These are phyloP conservation scores for Hypomyces rosellus DNA, from an alignment of 2,329 filamentous ascomycete genomes.

Conservation along the genomic window DNA sequence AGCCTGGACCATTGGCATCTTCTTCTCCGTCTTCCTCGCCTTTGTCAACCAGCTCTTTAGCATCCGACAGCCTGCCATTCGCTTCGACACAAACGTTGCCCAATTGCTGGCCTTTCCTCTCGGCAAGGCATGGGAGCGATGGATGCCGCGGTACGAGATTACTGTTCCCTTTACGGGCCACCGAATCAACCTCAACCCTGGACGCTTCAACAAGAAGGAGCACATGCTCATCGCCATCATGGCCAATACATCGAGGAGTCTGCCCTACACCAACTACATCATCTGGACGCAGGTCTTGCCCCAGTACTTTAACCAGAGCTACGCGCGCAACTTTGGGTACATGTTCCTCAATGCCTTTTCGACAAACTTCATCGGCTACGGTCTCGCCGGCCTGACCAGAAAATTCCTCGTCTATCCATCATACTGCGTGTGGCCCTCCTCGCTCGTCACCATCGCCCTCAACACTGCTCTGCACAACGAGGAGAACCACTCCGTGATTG, in stretches of 20 bases:
- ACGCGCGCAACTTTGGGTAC: neutral
- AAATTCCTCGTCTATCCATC: conserved; percentile 31
- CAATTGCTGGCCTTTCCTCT: conserved; percentile 35
- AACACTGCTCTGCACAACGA: conserved; percentile 22
- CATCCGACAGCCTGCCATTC: conserved; percentile 34
- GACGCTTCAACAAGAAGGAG: conserved; percentile 48
- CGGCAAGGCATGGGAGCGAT: conserved; percentile 27
- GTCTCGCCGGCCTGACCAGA: conserved; percentile 27
- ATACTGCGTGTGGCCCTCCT: conserved; percentile 27
- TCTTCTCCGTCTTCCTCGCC: conserved; percentile 24
- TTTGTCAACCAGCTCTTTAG: conserved; percentile 31
- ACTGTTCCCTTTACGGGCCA: neutral
- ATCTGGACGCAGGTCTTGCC: neutral
- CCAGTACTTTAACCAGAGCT: neutral
- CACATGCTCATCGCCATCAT: conserved; percentile 50
- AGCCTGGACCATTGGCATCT: conserved; percentile 30
- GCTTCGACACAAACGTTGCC: conserved; percentile 33
- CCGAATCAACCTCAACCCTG: conserved; percentile 37
- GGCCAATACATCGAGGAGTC: conserved; percentile 40
- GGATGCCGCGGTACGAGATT: conserved; percentile 11
- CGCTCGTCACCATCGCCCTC: conserved; percentile 28
- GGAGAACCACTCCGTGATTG: conserved; percentile 9
- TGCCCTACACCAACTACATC: too few relatives aligned
- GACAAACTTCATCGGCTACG: conserved; percentile 27
- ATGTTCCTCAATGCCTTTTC: neutral